Conservation (phyloP, 257 asterid genomes). For the Cruciata laevipes region DNA sequence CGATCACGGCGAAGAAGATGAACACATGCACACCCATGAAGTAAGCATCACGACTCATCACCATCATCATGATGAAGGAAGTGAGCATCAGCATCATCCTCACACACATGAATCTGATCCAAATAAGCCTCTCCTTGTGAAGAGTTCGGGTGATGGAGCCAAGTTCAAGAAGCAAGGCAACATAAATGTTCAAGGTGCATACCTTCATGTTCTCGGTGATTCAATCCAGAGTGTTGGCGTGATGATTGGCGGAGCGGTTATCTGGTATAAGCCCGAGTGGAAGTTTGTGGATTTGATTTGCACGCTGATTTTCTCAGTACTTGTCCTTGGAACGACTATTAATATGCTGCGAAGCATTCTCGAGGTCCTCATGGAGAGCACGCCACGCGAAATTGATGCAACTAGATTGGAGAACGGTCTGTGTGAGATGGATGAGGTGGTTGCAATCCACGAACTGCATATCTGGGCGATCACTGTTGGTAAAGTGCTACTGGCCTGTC, state of each 20-base stretch:
- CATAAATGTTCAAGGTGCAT: slow-evolving; percentile 91
- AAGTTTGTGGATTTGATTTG: slow-evolving; percentile 75
- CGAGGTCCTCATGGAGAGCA: slow-evolving; percentile 94
- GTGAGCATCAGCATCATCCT: slow-evolving; percentile 31
- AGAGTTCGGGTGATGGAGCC: slow-evolving; percentile 17
- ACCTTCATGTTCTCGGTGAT: slow-evolving; percentile 88
- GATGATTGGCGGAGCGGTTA: slow-evolving; percentile 86
- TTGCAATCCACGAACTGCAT: slow-evolving; percentile 78
- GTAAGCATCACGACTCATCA: slow-evolving; percentile 23
- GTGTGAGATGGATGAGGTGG: slow-evolving; percentile 84
- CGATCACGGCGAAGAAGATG: slow-evolving; percentile 16
- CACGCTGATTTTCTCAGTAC: slow-evolving; percentile 61
- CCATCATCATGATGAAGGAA: slow-evolving; percentile 28
- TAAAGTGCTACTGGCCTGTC: slow-evolving; percentile 75
- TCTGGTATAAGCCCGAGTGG: slow-evolving; percentile 91
- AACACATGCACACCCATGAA: slow-evolving; percentile 27
- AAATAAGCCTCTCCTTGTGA: slow-evolving; percentile 39
- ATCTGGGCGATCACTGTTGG: slow-evolving; percentile 96
- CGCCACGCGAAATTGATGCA: slow-evolving; percentile 83
- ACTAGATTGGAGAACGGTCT: slow-evolving; percentile 70
- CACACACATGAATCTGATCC: slow-evolving; percentile 26
- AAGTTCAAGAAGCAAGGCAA: slow-evolving; percentile 45
- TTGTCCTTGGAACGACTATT: slow-evolving; percentile 67
- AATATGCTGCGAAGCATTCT: slow-evolving; percentile 70
- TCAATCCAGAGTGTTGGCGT: slow-evolving; percentile 88